Evolutionary conservation across 1,284 basidiomycete species (phyloP).

Genomic region (Cutaneotrichosporon dermatis): DNA sequence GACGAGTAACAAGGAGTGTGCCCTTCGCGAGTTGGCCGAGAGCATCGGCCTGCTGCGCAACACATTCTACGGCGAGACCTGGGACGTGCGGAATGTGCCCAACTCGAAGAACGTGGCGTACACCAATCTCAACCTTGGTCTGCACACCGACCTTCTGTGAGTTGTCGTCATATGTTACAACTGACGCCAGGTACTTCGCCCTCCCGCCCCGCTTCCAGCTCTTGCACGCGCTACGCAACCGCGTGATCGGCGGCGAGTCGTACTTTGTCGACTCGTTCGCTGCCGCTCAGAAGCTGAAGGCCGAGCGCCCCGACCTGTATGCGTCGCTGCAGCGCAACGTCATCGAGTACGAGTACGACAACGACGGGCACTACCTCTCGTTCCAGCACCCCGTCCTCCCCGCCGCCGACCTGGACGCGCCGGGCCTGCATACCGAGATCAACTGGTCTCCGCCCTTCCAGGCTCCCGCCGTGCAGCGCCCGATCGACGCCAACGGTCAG

Average conservation of each 20-base stretch:
- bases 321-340: constrained; percentile 55
- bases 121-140: constrained; percentile 79
- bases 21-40: constrained; percentile 61
- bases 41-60: constrained; percentile 70
- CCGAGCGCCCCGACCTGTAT: constrained; percentile 50
- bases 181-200: constrained; percentile 67
- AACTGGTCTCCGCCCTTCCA: constrained; percentile 98
- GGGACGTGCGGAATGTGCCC: constrained; percentile 77
- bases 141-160: constrained; percentile 89
- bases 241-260: constrained; percentile 74
- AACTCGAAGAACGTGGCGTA: constrained; percentile 87
- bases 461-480: constrained; percentile 49
- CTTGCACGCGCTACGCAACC: constrained; percentile 80
- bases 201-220: constrained; percentile 83
- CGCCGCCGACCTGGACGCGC: background rate
- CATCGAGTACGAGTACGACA: constrained; percentile 85
- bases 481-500: constrained; percentile 6
- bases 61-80: constrained; percentile 87
- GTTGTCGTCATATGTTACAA: constrained; percentile 37
- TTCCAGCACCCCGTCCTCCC: constrained; percentile 75
- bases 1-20: constrained; percentile 59
- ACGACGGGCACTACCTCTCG: constrained; percentile 79
- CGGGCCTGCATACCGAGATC: constrained; percentile 53
- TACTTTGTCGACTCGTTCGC: constrained; percentile 81
- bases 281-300: constrained; percentile 54